Base-by-base conservation (phyloP, 306 rosid species). In the Vicia villosa region DNA sequence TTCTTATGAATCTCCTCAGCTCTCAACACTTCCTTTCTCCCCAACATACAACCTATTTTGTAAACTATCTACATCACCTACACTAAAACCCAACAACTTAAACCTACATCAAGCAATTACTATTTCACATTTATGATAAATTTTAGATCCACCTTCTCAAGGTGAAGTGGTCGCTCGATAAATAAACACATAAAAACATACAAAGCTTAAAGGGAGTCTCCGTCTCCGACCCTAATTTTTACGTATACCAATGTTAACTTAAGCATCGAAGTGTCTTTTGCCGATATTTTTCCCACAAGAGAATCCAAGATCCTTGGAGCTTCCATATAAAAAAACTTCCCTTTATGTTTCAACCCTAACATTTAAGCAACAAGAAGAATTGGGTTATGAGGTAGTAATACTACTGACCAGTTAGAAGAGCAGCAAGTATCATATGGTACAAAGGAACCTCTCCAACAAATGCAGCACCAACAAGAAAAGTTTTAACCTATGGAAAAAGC, bases 321-420 rank as follows among this genome's bases (percentile, higher is more conserved):
- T 14, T 26, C 16, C 20, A 26, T 56, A 56, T 26, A 5, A 26
- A 56, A 56, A 7, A 3, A 14, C 20, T 24, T 11, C 38, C 37
- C 12, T 56, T 56, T 13, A 56, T 3, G 37, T 6, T 56, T 28
- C 40, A 26, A 56, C 20, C 40, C 3, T 28, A 26, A 26, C 11
- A 28, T 26, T 26, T 56, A 14, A 26, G 59, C 43, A 72, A 43
- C 42, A 41, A 24, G 8, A 32, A 61, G 65, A 45, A 56, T 13
- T 6, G 3, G 63, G 12, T 10, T 28, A 30, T 10, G 13, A n/a
- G 17, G 10, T 22, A 56, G 37, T 56, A 70, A 12, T 58, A 76
- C 95, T 86, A 56, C 95, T 86, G 38, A 94, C 99, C 99, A 54
- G 99, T 94, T 47, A 95, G 72, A 66, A 95, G 74, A 77, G 99